Conservation (phyloP, 2,329 filamentous ascomycete genomes). For the Lojkania enalia region DNA sequence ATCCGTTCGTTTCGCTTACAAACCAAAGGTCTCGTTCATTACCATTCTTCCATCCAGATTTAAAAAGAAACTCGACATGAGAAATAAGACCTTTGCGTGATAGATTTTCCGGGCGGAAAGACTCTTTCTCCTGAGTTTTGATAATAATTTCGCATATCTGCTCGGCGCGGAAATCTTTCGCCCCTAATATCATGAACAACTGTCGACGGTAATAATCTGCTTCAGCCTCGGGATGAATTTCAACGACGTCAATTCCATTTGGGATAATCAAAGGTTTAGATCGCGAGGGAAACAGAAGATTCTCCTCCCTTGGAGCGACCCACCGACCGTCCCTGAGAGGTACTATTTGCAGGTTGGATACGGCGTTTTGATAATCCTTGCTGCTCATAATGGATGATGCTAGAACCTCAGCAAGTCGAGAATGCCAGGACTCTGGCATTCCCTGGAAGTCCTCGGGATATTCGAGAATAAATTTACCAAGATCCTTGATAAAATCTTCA, state of each 20-base stretch:
- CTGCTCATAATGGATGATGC: not conserved
- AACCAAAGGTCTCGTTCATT: not conserved
- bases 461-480: constrained; percentile 1
- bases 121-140: not conserved
- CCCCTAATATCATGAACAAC: constrained; percentile 1
- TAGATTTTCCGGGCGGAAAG: not conserved
- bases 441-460: constrained; percentile 3
- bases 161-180: not conserved
- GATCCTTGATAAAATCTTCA: constrained; percentile 1
- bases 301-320: constrained; percentile 2
- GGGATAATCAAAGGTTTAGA: constrained; percentile 3
- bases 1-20: not conserved
- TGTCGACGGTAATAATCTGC: not conserved
- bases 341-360: constrained; percentile 1
- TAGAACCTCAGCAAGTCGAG: constrained; percentile 2
- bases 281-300: constrained; percentile 3
- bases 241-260: constrained; percentile 1
- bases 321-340: constrained; percentile 4
- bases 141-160: constrained; percentile 2
- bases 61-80: not conserved
- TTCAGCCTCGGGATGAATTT: constrained; percentile 4
- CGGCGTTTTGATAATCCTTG: constrained; percentile 1
- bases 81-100: not conserved
- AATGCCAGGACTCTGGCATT: constrained; percentile 1
- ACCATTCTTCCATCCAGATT: constrained; percentile 1